Base-by-base conservation (phyloP, 2,329 filamentous ascomycete genomes). In the Aspergillus tamarii region DNA sequence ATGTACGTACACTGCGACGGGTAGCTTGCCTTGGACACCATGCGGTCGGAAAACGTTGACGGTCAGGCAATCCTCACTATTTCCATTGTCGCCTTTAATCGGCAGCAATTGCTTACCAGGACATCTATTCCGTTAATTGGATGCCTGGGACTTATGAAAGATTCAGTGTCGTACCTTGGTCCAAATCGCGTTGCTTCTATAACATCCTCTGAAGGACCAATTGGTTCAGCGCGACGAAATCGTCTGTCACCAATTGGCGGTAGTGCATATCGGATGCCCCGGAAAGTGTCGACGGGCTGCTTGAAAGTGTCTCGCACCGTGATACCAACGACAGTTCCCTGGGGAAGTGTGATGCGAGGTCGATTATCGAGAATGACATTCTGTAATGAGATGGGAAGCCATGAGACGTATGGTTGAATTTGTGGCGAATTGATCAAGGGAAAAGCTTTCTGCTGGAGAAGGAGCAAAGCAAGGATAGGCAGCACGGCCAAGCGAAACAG, bases 221-320 rank as follows among this genome's bases (percentile, higher is more conserved):
- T 69, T 34, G 71, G 70, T 30, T 72, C 72, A 0, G 82, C 72
- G 4, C 73, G 78, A 7, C 74, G 76, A 64, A 85, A 86, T 16
- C 84, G 78, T 23, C 74, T 74, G n/a, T 83, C 76, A 0, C 81
- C 83, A 2, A 73, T 77, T 12, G 84, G 82, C 3, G 82, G 79
- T 3, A 81, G 69, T 0, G 81, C 83, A 64, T 85, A 85, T 0
- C 82, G 83, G 12, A 86, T 78, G 1, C 83, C 82, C 0, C 82
- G 72, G 66, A 86, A 86, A 7, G 74, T 74, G 34, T 79, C 76
- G 5, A 78, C 62, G 1, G 70, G 60, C n/a, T 70, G 63, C 2
- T 68, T 67, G 60, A 76, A 65, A n/a, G 62, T 63, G 8, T 71
- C 65, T 8, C 66, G 59, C 16, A 74, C 56, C 11, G 64, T 69